phyloP scores from a whole-genome alignment of 352 stramenopile species.

The Pythium diclinum region DNA sequence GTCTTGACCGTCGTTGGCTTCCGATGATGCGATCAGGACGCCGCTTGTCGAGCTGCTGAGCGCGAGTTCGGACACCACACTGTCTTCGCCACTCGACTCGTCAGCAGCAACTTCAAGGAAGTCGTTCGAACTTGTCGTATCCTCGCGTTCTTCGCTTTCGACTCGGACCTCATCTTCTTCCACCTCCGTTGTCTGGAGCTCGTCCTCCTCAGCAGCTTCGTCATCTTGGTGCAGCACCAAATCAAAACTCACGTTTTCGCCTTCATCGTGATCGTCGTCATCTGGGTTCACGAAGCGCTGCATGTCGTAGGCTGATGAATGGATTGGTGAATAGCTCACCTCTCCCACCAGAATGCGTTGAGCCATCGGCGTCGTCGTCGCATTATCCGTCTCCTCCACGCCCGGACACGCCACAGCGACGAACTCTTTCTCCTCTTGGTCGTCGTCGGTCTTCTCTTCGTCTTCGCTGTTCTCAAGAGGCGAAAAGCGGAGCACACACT shows the following conservation, averaged over 20 bases:
- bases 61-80: not conserved
- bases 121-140: not conserved
- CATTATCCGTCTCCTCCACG: not conserved
- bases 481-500: not conserved
- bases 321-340: conserved; percentile 3
- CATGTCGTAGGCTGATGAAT: not conserved
- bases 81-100: not conserved
- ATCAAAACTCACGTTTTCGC: not conserved
- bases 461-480: not conserved
- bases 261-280: not conserved
- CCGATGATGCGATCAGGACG: not conserved
- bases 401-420: not conserved
- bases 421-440: not conserved
- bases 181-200: not conserved
- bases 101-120: not conserved
- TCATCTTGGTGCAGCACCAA: not conserved
- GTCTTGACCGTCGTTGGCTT: not conserved
- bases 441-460: not conserved
- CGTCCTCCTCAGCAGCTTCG: not conserved
- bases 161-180: not conserved
- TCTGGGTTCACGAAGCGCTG: not conserved
- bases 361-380: not conserved
- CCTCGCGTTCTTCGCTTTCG: not conserved
- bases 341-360: not conserved
- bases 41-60: not conserved